Percentiles rank a stretch among this genome's conserved stretches.
Conservation (phyloP, 2,329 filamentous ascomycete genomes). For the Hymenoscyphus fructigenus region DNA sequence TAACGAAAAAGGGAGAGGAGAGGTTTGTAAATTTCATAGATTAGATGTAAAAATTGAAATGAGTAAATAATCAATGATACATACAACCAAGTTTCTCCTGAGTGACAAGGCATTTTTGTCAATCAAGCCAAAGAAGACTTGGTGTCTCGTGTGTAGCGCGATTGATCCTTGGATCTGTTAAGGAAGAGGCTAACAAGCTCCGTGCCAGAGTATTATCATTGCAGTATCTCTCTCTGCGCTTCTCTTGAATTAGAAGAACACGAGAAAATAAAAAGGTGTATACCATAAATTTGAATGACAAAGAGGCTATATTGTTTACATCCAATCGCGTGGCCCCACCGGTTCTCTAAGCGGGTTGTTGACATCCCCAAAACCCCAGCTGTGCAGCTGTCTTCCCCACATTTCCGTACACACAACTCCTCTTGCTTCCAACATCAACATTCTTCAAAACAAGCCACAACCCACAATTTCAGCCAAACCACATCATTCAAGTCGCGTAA, state of each 20-base stretch:
- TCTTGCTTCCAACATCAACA: slow-evolving; percentile 11
- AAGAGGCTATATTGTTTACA: neutral
- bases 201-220: too few relatives aligned
- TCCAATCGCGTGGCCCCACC: slow-evolving; percentile 1
- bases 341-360: slow-evolving; percentile 11
- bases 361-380: slow-evolving; percentile 10
- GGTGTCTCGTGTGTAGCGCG: too few relatives aligned
- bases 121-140: too few relatives aligned
- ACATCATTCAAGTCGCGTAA: slow-evolving; percentile 42
- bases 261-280: too few relatives aligned
- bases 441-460: slow-evolving; percentile 10
- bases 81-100: too few relatives aligned
- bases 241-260: too few relatives aligned
- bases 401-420: slow-evolving; percentile 7
- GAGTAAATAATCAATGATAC: neutral
- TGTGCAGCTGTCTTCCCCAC: slow-evolving; percentile 9
- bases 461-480: slow-evolving; percentile 17
- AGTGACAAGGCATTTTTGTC: too few relatives aligned
- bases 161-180: too few relatives aligned
- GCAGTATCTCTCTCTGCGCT: too few relatives aligned
- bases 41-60: slow-evolving; percentile 1
- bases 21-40: slow-evolving; percentile 52
- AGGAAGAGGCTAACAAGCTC: too few relatives aligned
- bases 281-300: neutral
- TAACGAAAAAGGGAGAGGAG: slow-evolving; percentile 70